Conservation (phyloP, 352 stramenopile species). For the Globisporangium iwayamae region DNA sequence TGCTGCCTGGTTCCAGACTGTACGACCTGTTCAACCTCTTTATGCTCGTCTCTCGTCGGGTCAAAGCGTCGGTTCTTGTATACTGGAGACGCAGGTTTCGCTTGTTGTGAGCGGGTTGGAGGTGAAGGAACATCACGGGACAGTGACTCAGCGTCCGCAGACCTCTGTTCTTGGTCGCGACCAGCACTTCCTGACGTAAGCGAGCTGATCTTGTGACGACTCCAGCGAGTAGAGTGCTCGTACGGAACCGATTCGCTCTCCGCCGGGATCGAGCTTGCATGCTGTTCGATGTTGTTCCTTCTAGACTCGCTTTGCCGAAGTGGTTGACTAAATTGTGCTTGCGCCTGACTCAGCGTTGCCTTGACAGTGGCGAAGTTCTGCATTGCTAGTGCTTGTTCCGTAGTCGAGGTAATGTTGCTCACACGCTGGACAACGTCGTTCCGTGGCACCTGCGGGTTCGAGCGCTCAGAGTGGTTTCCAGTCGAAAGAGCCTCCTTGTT, state of each 20-base stretch:
- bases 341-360: not conserved
- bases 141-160: not conserved
- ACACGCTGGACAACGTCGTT: not conserved
- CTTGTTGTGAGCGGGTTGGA: not conserved
- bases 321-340: not conserved
- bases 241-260: conserved; percentile 1
- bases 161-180: not conserved
- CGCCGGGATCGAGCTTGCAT: not conserved
- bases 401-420: not conserved
- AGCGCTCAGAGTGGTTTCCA: not conserved
- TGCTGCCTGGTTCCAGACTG: not conserved
- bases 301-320: not conserved
- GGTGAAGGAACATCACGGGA: not conserved
- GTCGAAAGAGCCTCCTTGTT: not conserved
- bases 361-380: not conserved
- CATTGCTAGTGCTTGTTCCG: not conserved
- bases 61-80: not conserved
- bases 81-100: not conserved
- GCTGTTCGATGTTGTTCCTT: not conserved
- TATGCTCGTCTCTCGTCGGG: not conserved
- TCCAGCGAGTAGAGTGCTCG: not conserved
- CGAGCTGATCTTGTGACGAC: not conserved
- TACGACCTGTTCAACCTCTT: not conserved
- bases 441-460: not conserved
- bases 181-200: not conserved